Evolutionary conservation across 768 basidiomycete genomes (phyloP), one percentile per base, ranked within the genome.

Genomic region (Rhizopogon roseolus): DNA sequence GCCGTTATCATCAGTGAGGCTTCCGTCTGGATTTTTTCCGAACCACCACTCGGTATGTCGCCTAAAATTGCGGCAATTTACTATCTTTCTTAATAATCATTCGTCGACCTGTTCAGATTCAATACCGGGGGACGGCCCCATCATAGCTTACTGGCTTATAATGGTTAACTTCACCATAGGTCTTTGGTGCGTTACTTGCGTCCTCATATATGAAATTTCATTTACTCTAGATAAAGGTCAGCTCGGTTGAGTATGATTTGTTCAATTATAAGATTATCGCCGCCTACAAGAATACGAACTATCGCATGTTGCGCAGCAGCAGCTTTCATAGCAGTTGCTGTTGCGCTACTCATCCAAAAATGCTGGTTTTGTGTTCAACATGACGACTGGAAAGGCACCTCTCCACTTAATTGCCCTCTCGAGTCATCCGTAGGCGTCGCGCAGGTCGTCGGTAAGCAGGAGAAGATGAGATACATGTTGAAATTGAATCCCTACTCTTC

Each of bases 241-340:
- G 13, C 55, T 38, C 55, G 46, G 25, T 34, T 57, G 34, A 54
- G 55, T 16, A 41, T 57, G n/a, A 14, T 57, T n/a, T 54, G 34
- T 41, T 57, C 53, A 5, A 49, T 57, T 34, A 13, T 57, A 39
- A 45, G 53, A 32, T 36, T 57, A 17, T 34, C 55, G 27, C 28
- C 52, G 3, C 53, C 53, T 14, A 43, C 45, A 41, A 40, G 27
- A 32, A 34, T 54, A 41, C 32, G 55, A n/a, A 54, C 41, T 19
- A 17, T 54, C 14, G 53, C 46, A 16, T n/a, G 48, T 6, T 48
- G 39, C 27, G 14, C 45, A 13, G 40, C 55, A 38, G 36, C 36
- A 38, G 5, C 14, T 41, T 57, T 57, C 27, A 22, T 14, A 11
- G 32, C 42, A 25, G 43, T 54, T 45, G n/a, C 44, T 5, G 13